Percentiles rank a stretch among this genome's conserved stretches.
Evolutionary conservation across 2,329 filamentous ascomycete species (phyloP).

Genomic region (Magnaporthiopsis poae): DNA sequence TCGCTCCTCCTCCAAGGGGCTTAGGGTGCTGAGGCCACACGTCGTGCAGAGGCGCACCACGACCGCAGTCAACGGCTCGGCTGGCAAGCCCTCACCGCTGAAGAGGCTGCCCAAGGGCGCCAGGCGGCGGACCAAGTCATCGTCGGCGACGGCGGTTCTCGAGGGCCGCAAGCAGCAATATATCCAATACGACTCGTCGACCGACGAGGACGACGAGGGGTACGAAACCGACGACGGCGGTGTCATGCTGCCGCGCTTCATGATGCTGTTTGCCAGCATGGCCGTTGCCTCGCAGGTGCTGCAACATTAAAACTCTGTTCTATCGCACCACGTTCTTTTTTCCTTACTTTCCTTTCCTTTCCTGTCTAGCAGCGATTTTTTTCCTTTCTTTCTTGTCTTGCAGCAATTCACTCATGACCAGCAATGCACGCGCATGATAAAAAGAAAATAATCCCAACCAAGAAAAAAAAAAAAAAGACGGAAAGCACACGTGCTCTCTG

Average conservation of each 20-base stretch:
- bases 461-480: no score
- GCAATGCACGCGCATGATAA: no score
- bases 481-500: no score
- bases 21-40: not conserved
- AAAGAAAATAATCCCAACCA: no score
- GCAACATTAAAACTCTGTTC: not conserved
- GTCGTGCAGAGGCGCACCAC: constrained; percentile 5
- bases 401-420: no score
- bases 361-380: no score
- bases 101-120: constrained; percentile 7
- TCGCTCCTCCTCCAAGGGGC: constrained; percentile 1
- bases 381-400: no score
- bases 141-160: constrained; percentile 6
- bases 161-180: constrained; percentile 4
- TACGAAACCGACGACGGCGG: not conserved
- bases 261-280: constrained; percentile 22
- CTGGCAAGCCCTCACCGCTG: not conserved
- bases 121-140: constrained; percentile 6
- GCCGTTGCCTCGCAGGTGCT: constrained; percentile 18
- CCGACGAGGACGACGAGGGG: constrained; percentile 1
- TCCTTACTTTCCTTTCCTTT: not conserved
- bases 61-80: constrained; percentile 3
- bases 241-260: constrained; percentile 18
- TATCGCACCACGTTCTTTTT: not conserved
- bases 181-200: not conserved